A percentile compares a stretch with the other conserved stretches of the same genome.
Conservation (phyloP, 768 basidiomycete genomes). For the Mycena indigotica region DNA sequence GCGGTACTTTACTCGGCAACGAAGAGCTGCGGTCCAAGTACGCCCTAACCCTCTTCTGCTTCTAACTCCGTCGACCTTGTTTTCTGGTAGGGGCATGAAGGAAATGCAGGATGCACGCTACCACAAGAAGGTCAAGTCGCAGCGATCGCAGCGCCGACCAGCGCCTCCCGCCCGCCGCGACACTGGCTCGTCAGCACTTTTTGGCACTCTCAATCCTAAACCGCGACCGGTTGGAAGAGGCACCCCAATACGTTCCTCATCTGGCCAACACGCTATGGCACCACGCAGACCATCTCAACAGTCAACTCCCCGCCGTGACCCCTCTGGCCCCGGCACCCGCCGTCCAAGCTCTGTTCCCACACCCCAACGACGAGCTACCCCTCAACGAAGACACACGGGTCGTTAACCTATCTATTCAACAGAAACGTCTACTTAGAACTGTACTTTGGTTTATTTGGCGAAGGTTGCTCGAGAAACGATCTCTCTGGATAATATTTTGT, state of each 20-base stretch:
- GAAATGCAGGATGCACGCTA: conserved; percentile 64
- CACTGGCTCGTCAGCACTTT: conserved; percentile 20
- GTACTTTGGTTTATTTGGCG: neutral
- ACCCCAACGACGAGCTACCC: neutral
- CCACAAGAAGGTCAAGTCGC: conserved; percentile 21
- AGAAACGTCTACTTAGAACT: too few relatives aligned
- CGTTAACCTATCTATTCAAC: conserved; percentile 1
- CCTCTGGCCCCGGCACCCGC: neutral
- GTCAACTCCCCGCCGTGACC: too few relatives aligned
- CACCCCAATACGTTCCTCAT: conserved; percentile 18
- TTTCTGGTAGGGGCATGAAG: conserved; percentile 53
- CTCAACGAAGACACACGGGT: conserved; percentile 1
- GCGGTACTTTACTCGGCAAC: conserved; percentile 68
- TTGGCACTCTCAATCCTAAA: conserved; percentile 22
- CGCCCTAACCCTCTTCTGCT: conserved; percentile 26
- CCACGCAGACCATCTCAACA: conserved; percentile 15
- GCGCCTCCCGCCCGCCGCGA: conserved; percentile 22
- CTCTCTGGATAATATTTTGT: neutral
- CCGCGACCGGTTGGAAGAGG: conserved; percentile 12
- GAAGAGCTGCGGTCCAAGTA: conserved; percentile 56
- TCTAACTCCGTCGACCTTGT: neutral
- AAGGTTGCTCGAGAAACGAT: neutral
- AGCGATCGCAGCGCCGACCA: too few relatives aligned
- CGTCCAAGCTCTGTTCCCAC: conserved; percentile 9
- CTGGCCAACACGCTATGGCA: conserved; percentile 22